Evolutionary conservation across 1,139 yeast species (phyloP).

Genomic region (Geotrichum carabidarum): DNA sequence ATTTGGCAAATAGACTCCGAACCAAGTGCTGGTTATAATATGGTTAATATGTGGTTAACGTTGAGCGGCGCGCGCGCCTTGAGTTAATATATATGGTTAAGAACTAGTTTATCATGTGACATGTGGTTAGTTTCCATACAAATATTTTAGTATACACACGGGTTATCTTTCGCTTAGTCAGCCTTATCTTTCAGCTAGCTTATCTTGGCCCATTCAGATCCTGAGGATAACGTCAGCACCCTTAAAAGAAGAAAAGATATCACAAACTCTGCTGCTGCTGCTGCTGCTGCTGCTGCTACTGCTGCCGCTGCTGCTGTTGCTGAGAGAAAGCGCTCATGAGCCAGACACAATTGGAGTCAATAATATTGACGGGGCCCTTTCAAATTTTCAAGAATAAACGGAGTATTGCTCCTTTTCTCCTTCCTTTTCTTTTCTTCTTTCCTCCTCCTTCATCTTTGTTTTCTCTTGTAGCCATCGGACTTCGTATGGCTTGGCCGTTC

Average conservation of each 20-base stretch:
- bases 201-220: constrained; percentile 1
- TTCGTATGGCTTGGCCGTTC: not conserved
- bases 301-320: too few relatives aligned
- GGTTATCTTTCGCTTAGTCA: not conserved
- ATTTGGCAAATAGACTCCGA: too few relatives aligned
- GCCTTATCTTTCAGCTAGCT: constrained; percentile 1
- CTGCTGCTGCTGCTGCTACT: too few relatives aligned
- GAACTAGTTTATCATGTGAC: too few relatives aligned
- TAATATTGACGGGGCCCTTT: not conserved
- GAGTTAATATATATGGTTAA: too few relatives aligned
- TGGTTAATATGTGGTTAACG: too few relatives aligned
- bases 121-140: too few relatives aligned
- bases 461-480: not conserved
- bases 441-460: not conserved
- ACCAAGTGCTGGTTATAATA: too few relatives aligned
- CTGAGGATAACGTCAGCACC: not conserved
- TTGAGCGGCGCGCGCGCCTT: too few relatives aligned
- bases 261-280: not conserved
- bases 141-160: too few relatives aligned
- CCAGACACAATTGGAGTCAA: not conserved
- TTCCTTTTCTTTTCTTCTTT: not conserved
- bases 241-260: not conserved
- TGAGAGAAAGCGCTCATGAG: too few relatives aligned
- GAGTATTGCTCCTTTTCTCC: too few relatives aligned
- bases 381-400: not conserved